phyloP scores from a whole-genome alignment of 2,329 filamentous ascomycete species.

The Tolypocladium inflatum region DNA sequence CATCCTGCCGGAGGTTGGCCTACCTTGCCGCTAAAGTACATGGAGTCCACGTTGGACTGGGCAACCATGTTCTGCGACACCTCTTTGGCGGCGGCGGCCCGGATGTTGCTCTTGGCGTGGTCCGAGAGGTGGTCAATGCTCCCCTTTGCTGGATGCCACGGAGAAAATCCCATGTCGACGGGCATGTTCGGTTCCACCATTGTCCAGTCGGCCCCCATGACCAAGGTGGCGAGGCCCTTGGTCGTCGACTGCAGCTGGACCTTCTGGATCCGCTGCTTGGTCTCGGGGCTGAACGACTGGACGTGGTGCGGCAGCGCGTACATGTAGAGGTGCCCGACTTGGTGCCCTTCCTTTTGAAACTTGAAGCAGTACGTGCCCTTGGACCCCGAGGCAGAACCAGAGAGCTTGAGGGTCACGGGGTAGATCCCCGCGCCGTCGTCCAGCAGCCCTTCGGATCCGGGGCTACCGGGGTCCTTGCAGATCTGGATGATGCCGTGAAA shows the following conservation, averaged over 20 bases:
- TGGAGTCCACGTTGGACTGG: slow-evolving; percentile 69
- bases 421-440: slow-evolving; percentile 72
- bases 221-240: slow-evolving; percentile 69
- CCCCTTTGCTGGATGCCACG: slow-evolving; percentile 55
- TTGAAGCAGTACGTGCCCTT: slow-evolving; percentile 63
- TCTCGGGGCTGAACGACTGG: slow-evolving; percentile 57
- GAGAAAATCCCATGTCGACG: slow-evolving; percentile 63
- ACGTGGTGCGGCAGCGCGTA: slow-evolving; percentile 84
- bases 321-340: slow-evolving; percentile 59
- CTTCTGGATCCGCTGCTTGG: slow-evolving; percentile 38
- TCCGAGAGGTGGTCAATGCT: slow-evolving; percentile 36
- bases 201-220: slow-evolving; percentile 66
- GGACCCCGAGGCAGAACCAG: slow-evolving; percentile 49
- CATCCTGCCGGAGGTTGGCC: slow-evolving; percentile 1
- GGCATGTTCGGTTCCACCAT: slow-evolving; percentile 70
- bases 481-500: slow-evolving; percentile 79
- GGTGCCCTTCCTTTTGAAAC: slow-evolving; percentile 62
- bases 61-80: slow-evolving; percentile 64
- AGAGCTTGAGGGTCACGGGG: slow-evolving; percentile 52
- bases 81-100: slow-evolving; percentile 58
- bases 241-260: slow-evolving; percentile 69
- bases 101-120: slow-evolving; percentile 49
- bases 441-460: slow-evolving; percentile 53
- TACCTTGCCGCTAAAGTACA: slow-evolving; percentile 89
- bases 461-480: slow-evolving; percentile 58